Conservation (phyloP, 2,329 filamentous ascomycete genomes). For the Tolypocladium tundrense region DNA sequence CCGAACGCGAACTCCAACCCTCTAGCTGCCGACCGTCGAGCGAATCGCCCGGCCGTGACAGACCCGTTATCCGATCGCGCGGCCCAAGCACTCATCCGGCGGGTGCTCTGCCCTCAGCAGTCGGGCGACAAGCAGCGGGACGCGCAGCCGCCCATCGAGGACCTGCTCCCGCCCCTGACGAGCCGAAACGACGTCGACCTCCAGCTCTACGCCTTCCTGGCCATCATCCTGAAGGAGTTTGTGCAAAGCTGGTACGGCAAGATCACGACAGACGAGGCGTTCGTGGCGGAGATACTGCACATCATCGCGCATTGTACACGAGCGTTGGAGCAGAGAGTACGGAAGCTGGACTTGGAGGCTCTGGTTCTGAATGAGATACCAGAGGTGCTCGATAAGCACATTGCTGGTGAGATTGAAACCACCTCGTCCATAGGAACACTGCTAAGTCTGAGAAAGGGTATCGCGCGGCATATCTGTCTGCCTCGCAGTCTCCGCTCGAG, state of each 20-base stretch:
- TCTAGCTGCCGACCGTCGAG: slow-evolving; percentile 17
- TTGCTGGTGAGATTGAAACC: slow-evolving; percentile 48
- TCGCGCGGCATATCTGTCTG: slow-evolving; percentile 52
- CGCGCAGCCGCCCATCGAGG: slow-evolving; percentile 52
- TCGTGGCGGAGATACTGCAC: slow-evolving; percentile 79
- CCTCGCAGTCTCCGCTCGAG: slow-evolving; percentile 47
- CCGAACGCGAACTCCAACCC: slow-evolving; percentile 7
- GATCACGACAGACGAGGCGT: slow-evolving; percentile 82
- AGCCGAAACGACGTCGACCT: slow-evolving; percentile 90
- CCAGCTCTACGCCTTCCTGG: slow-evolving; percentile 85
- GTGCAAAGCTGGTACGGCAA: slow-evolving; percentile 88
- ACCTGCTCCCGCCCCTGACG: slow-evolving; percentile 80
- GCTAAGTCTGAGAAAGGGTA: slow-evolving; percentile 46
- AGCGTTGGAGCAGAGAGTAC: slow-evolving; percentile 74
- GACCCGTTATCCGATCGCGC: slow-evolving; percentile 64
- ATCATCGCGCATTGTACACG: slow-evolving; percentile 88
- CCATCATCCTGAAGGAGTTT: slow-evolving; percentile 81
- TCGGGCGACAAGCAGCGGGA: slow-evolving; percentile 44
- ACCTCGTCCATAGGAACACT: neutral
- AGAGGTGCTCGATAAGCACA: slow-evolving; percentile 67
- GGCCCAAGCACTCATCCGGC: slow-evolving; percentile 72
- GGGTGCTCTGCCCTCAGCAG: slow-evolving; percentile 70
- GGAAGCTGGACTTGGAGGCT: slow-evolving; percentile 72
- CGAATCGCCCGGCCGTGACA: slow-evolving; percentile 21
- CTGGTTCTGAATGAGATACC: slow-evolving; percentile 83